Evolutionary conservation across 352 stramenopile species (phyloP), one percentile per base, ranked within the genome.

Genomic region (Phytophthora multivora): DNA sequence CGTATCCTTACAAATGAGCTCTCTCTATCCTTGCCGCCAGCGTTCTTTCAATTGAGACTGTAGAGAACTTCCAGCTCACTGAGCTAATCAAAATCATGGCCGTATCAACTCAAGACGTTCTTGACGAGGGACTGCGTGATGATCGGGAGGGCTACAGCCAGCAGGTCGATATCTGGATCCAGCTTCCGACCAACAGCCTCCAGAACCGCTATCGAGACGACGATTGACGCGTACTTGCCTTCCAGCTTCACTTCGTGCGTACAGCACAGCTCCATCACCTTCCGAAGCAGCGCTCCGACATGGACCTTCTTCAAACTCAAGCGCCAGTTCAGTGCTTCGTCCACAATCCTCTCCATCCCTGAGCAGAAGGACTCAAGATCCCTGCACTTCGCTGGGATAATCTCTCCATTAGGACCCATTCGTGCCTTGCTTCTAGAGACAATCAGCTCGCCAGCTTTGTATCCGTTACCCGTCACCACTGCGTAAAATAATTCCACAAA

Each of bases 201-300:
- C 42, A 98, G 87, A 48, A 98, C 96, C 39, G 94, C 95, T 53
- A 98, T 96, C 5, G 93, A 97, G 38, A 99, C 83, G 16, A 97
- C 90, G 47, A 97, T 96, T 51, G 96, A 98, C 38, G 97, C 86
- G 63, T 98, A 98, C 25, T 96, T 93, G 40, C 90, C 84, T 65
- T 98, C 93, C 16, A 99, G 77, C 60, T 97, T 95, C 6, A 99
- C 96, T 57, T 97, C 81, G 58, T 98, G 86, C 4, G 71, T 78
- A 62, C 94, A 97, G 45, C 93, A 97, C 18, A 99, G 78, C 66
- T 97, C 93, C 64, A 95, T 80, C 33, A 95, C 86, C 42, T 92
- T 70, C 3, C 81, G 75, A 9, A 95, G 59, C 51, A 93, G 55
- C 31, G 80, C 68, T 33, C 86, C 86, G 3, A 95, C 82, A 50